phyloP scores from a whole-genome alignment of 495 filamentous ascomycete genomes.

The Aspergillus diversus region DNA sequence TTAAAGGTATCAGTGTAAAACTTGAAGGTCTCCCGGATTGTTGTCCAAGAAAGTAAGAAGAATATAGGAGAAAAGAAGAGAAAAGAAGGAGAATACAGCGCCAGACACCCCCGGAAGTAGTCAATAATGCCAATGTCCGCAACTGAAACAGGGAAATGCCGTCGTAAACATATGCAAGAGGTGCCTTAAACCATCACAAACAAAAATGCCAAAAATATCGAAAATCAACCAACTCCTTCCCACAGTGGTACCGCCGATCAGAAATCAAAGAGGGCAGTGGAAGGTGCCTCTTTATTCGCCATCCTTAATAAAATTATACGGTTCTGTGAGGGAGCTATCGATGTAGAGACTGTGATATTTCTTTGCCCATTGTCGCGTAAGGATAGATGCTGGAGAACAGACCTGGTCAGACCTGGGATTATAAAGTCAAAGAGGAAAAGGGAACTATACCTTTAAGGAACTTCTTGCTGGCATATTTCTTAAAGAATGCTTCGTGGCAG shows the following conservation, averaged over 20 bases:
- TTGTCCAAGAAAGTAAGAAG: conserved; percentile 27
- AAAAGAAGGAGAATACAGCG: conserved; percentile 35
- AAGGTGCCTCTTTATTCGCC: conserved; percentile 39
- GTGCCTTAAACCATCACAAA: conserved; percentile 47
- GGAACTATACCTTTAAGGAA: conserved; percentile 82
- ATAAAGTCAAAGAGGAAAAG: neutral
- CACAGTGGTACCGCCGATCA: conserved; percentile 24
- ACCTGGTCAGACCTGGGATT: neutral
- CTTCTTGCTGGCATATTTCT: conserved; percentile 99
- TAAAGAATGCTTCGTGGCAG: conserved; percentile 95
- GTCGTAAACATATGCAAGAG: conserved; percentile 54
- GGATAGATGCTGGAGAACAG: conserved; percentile 71
- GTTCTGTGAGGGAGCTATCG: conserved; percentile 40
- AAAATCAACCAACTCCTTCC: conserved; percentile 39
- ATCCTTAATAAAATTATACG: conserved; percentile 44
- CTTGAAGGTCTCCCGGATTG: conserved; percentile 36
- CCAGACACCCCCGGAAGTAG: conserved; percentile 41
- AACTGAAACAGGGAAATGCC: conserved; percentile 44
- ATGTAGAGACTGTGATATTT: conserved; percentile 57
- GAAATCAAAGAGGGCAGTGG: conserved; percentile 29
- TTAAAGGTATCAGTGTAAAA: conserved; percentile 42
- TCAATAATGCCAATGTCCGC: conserved; percentile 44
- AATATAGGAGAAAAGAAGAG: conserved; percentile 27
- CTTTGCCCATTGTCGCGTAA: conserved; percentile 93
- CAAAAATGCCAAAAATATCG: conserved; percentile 49